Conservation (phyloP, 148 eudicot genomes). For the Rhododendron williamsianum region DNA sequence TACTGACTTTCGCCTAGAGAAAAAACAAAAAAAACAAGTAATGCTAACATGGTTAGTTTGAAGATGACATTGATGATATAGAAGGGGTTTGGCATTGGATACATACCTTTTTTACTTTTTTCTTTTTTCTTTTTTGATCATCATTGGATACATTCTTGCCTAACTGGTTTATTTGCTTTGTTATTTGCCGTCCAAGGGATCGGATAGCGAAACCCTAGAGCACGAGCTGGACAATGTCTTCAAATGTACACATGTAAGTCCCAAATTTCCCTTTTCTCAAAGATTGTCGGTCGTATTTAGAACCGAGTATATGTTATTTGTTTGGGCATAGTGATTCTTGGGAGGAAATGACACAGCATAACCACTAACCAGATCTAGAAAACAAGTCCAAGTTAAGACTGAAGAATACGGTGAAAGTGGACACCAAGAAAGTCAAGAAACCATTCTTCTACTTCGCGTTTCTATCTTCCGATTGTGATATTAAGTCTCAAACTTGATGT, state of each 20-base stretch:
- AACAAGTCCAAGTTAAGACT: not conserved
- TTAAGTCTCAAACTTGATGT: not conserved
- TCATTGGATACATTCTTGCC: not conserved
- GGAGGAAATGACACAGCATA: not conserved
- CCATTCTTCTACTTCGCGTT: not conserved
- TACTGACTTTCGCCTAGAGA: too few relatives aligned
- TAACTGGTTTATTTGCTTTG: not conserved
- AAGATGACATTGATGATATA: not conserved
- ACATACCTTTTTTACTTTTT: not conserved
- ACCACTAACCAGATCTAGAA: not conserved
- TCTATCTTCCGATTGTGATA: not conserved
- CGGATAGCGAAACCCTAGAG: not conserved
- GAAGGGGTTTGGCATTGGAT: not conserved
- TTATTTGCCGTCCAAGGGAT: not conserved
- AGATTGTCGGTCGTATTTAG: not conserved
- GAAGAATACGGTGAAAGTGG: not conserved
- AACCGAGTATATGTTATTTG: not conserved
- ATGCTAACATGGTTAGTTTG: not conserved
- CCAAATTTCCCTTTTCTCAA: not conserved
- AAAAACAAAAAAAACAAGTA: not conserved
- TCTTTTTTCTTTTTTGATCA: not conserved
- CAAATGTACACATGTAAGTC: not conserved
- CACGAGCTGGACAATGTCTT: not conserved
- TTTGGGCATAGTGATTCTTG: not conserved
- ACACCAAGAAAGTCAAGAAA: not conserved